Evolutionary conservation across 768 basidiomycete genomes (phyloP).

Genomic region (Suillus luteus): DNA sequence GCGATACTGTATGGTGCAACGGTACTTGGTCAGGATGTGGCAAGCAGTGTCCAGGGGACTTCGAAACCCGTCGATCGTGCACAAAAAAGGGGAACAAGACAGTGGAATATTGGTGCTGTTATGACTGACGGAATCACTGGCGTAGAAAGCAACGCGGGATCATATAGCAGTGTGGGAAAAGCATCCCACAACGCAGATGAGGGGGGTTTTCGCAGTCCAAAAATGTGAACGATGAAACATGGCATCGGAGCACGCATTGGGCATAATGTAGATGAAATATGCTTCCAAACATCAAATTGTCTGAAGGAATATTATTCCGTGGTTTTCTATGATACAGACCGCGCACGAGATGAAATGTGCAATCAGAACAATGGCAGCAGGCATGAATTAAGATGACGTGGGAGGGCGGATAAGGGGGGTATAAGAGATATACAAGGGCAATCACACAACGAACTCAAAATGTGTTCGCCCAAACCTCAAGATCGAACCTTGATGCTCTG

Average conservation of each 20-base stretch:
- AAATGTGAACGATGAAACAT: neutral
- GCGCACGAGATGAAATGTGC: conserved; percentile 33
- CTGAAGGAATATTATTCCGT: conserved; percentile 17
- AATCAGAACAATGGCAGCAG: conserved; percentile 26
- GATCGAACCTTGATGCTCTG: conserved; percentile 60
- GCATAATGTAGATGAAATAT: neutral
- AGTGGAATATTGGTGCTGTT: conserved; percentile 20
- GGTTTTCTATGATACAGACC: conserved; percentile 33
- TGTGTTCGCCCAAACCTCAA: conserved; percentile 80
- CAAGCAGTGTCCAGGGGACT: conserved; percentile 11
- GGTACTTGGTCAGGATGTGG: conserved; percentile 18
- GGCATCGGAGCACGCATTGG: neutral
- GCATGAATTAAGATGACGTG: conserved; percentile 30
- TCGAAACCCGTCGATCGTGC: conserved; percentile 16
- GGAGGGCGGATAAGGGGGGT: conserved; percentile 11
- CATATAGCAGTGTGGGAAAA: neutral
- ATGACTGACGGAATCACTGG: conserved; percentile 1
- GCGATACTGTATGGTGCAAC: conserved; percentile 12
- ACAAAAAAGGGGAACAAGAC: conserved; percentile 5
- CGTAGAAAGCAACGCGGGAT: neutral
- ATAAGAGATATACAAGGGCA: conserved; percentile 14
- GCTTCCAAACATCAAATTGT: too few species aligned
- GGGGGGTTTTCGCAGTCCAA: neutral
- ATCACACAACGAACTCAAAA: conserved; percentile 44
- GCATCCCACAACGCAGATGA: neutral